Evolutionary conservation across 2,329 filamentous ascomycete species (phyloP).

Genomic region (Camillea tinctor): DNA sequence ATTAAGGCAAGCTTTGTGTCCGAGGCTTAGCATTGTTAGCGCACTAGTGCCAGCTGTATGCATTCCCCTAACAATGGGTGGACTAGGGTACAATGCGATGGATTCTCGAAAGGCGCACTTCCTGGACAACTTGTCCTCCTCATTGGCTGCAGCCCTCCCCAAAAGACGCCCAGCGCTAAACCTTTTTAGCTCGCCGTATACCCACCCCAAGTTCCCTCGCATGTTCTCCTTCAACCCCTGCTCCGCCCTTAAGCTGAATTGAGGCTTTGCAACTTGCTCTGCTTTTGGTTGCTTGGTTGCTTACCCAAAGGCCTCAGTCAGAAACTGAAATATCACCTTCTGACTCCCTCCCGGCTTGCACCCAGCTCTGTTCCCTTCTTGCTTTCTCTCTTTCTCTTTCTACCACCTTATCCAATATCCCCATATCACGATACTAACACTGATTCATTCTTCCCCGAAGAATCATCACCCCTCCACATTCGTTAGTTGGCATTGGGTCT

Average conservation of each 20-base stretch:
- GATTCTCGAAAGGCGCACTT: slow-evolving; percentile 2
- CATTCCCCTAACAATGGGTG: slow-evolving; percentile 7
- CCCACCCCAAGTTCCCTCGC: slow-evolving; percentile 15
- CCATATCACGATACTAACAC: not conserved
- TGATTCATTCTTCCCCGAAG: not conserved
- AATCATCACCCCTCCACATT: slow-evolving; percentile 2
- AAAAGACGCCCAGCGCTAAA: slow-evolving; percentile 6
- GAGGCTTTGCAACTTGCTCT: slow-evolving; percentile 29
- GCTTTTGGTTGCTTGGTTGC: slow-evolving; percentile 20
- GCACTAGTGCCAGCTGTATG: not conserved
- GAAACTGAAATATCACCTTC: slow-evolving; percentile 33
- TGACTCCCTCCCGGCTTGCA: slow-evolving; percentile 32
- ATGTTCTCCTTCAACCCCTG: slow-evolving; percentile 12
- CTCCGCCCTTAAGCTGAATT: slow-evolving; percentile 16
- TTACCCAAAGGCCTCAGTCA: slow-evolving; percentile 15
- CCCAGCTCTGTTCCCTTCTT: slow-evolving; percentile 13
- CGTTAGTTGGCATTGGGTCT: slow-evolving; percentile 7
- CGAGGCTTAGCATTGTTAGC: slow-evolving; percentile 16
- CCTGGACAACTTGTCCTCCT: not conserved
- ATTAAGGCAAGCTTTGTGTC: not conserved
- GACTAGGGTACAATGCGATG: slow-evolving; percentile 1
- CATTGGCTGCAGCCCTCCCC: slow-evolving; percentile 15
- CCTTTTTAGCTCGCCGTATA: slow-evolving; percentile 17
- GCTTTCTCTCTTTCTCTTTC: slow-evolving; percentile 18
- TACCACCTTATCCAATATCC: slow-evolving; percentile 9